phyloP scores from a whole-genome alignment of 108 stramenopile species.

The Skeletonema grethae region DNA sequence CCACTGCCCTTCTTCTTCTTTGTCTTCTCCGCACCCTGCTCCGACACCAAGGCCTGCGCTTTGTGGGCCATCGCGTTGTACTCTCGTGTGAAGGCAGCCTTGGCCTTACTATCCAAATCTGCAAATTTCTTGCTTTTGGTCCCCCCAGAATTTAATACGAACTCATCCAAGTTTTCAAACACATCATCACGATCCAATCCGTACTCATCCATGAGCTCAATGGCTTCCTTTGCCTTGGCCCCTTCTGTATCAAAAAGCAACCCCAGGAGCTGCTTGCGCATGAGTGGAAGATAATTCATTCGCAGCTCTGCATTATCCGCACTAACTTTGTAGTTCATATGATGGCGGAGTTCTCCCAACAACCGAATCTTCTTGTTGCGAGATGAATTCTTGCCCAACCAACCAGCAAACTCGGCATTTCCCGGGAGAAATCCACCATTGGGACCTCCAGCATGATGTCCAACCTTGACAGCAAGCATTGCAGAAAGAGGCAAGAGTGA shows the following conservation, averaged over 20 bases:
- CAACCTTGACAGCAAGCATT: constrained; percentile 88
- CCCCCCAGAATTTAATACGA: constrained; percentile 53
- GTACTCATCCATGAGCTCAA: constrained; percentile 91
- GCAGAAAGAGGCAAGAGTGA: constrained; percentile 83
- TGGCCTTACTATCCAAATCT: constrained; percentile 81
- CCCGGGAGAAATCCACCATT: constrained; percentile 79
- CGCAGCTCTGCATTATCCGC: constrained; percentile 71
- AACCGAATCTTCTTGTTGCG: constrained; percentile 82
- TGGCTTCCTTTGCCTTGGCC: constrained; percentile 60
- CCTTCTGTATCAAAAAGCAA: constrained; percentile 57
- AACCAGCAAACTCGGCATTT: constrained; percentile 93
- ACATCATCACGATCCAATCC: constrained; percentile 94
- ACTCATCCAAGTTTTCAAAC: constrained; percentile 90
- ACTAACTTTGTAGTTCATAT: constrained; percentile 83
- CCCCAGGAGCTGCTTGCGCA: constrained; percentile 64
- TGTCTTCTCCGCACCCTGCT: constrained; percentile 59
- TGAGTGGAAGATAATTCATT: constrained; percentile 78
- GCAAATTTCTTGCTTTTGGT: constrained; percentile 52
- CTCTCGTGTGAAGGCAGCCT: constrained; percentile 83
- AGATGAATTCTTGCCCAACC: constrained; percentile 95
- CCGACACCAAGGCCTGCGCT: constrained; percentile 83
- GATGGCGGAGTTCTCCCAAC: constrained; percentile 85
- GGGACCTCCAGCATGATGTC: constrained; percentile 79
- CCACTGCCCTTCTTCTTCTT: constrained; percentile 36
- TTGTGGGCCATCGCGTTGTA: constrained; percentile 83